Conservation (phyloP, 306 rosid species). For the Fagus crenata region DNA sequence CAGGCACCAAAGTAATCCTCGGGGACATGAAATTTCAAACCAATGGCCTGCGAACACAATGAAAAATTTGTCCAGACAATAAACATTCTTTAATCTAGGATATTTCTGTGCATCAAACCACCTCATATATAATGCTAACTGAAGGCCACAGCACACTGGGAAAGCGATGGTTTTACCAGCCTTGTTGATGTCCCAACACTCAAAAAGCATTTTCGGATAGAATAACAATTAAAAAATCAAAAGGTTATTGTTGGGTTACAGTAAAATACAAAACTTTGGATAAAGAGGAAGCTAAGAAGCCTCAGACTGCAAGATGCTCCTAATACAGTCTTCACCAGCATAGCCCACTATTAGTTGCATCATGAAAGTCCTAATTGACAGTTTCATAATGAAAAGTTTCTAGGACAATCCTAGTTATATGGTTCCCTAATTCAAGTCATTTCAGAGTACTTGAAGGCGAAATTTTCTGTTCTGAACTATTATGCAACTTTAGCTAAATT, state of each 20-base stretch:
- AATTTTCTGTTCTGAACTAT: not conserved
- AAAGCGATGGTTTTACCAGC: not conserved
- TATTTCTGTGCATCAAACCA: not conserved
- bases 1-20: constrained; percentile 58
- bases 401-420: not conserved
- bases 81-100: not conserved
- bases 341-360: not conserved
- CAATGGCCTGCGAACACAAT: constrained; percentile 62
- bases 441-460: not conserved
- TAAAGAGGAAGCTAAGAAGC: not conserved
- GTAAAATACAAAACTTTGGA: not conserved
- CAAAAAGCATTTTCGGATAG: not conserved
- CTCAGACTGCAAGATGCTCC: not conserved
- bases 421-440: not conserved
- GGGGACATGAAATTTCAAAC: constrained; percentile 72
- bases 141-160: not conserved
- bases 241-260: not conserved
- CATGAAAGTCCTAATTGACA: not conserved
- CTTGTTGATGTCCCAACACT: constrained; percentile 1
- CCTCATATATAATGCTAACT: not conserved
- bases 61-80: not conserved
- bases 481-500: not conserved
- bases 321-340: not conserved
- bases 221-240: too few species aligned
- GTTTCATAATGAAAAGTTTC: not conserved